A percentile compares a stretch with the other conserved stretches of the same genome.
These are phyloP conservation scores for Marasmius sp. DNA, from an alignment of 1,284 basidiomycete genomes.

Conservation along the genomic window DNA sequence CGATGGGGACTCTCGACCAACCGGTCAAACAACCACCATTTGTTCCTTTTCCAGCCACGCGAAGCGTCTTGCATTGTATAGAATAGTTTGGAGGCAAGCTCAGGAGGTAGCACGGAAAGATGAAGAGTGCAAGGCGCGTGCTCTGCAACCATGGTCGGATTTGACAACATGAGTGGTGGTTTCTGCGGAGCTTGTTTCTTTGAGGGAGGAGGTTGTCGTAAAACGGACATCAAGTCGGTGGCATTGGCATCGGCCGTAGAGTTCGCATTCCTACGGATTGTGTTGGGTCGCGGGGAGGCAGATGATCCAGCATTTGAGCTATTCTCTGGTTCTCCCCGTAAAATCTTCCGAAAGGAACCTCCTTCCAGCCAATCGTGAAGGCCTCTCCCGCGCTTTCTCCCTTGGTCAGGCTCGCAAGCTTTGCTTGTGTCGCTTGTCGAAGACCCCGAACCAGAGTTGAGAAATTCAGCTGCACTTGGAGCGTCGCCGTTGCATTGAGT, in stretches of 20 bases:
- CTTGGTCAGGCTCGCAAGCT: conserved; percentile 36
- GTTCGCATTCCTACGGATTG: neutral
- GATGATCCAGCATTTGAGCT: neutral
- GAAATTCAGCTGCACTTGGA: conserved; percentile 48
- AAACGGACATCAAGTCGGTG: conserved; percentile 53
- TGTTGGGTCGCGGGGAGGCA: conserved; percentile 6
- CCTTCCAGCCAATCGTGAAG: conserved; percentile 4
- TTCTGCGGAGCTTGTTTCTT: conserved; percentile 39
- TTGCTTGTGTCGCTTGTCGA: conserved; percentile 19
- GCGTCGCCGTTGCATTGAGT: conserved; percentile 61
- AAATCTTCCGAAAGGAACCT: neutral
- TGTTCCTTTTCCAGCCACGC: conserved; percentile 67
- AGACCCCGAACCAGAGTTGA: conserved; percentile 21
- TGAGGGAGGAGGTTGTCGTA: conserved; percentile 50
- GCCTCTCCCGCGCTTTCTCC: conserved; percentile 20
- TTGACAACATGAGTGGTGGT: conserved; percentile 56
- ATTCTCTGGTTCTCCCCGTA: conserved; percentile 5
- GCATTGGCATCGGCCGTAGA: conserved; percentile 17
- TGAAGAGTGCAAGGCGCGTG: conserved; percentile 80
- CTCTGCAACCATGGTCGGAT: conserved; percentile 60
- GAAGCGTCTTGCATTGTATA: conserved; percentile 68
- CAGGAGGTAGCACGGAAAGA: conserved; percentile 63
- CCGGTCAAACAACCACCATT: conserved; percentile 83
- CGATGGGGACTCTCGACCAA: conserved; percentile 82
- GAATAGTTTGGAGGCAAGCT: conserved; percentile 71